Evolutionary conservation across 306 rosid genomes (phyloP), one percentile per base, ranked within the genome.

Genomic region (Hippophae rhamnoides): DNA sequence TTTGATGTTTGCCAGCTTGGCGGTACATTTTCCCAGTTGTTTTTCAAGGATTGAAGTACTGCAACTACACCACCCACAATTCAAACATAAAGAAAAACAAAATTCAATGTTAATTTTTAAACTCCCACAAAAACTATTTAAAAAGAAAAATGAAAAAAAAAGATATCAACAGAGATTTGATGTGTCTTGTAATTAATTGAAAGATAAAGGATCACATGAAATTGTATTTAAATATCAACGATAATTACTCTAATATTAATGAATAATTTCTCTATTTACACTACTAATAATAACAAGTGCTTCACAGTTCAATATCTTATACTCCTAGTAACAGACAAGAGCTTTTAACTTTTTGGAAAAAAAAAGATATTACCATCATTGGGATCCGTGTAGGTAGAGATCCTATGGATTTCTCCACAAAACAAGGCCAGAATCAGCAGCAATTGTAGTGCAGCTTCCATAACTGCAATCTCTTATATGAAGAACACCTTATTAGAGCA

Each of bases 11-110:
- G 82, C 93, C 89, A 87, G 69, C 82, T 84, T 13, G 84, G 84
- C 23, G 95, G 95, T 53, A 83, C 71, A 57, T 78, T 82, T 72
- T 82, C 13, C 93, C 95, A 87, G 51, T 71, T 54, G 18, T 63
- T 74, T 68, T 74, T 78, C 52, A 87, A 62, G 63, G 87, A 78
- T 48, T 70, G 65, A 60, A 87, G 79, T 13, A 67, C 81, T 58
- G 67, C 60, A 64, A 70, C 95, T 82, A 79, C 73, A 77, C 60
- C 56, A 31, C 38, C 38, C 38, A 31, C 38, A 31, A 31, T 31
- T 31, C 38, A 31, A 65, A 52, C 13, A 53, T 10, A 45, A 42
- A 5, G 11, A 56, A 7, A 41, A 3, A n/a, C n/a, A 43, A 56
- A 1, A 12, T 13, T 56, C 44, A 25, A 43, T 41, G 11, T 13